These are phyloP conservation scores for Nakazawaea pomicola DNA, from an alignment of 805 yeast genomes.

Conservation along the genomic window DNA sequence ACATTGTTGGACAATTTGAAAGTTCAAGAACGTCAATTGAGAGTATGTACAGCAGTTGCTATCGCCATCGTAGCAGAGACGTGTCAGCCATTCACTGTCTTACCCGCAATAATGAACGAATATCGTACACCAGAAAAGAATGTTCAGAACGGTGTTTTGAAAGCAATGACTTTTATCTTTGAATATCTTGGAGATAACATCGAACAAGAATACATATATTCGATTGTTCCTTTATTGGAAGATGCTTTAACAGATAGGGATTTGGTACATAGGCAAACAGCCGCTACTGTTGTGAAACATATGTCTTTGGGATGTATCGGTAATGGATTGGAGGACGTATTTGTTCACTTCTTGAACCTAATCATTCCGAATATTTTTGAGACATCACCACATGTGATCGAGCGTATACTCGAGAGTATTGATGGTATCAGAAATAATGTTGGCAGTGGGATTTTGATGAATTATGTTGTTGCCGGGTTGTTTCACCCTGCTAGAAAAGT, in stretches of 20 bases:
- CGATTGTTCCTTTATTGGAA: slow-evolving; percentile 72
- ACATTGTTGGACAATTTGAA: slow-evolving; percentile 77
- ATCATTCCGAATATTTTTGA: slow-evolving; percentile 87
- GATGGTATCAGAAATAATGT: slow-evolving; percentile 66
- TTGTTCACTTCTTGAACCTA: slow-evolving; percentile 76
- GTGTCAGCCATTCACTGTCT: slow-evolving; percentile 87
- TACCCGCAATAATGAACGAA: slow-evolving; percentile 95
- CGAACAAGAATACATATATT: slow-evolving; percentile 76
- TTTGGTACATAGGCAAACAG: slow-evolving; percentile 92
- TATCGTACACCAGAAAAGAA: slow-evolving; percentile 87
- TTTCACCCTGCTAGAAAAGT: slow-evolving; percentile 93
- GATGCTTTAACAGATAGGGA: slow-evolving; percentile 91
- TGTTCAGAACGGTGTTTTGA: slow-evolving; percentile 93
- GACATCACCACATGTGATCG: slow-evolving; percentile 92
- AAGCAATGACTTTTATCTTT: slow-evolving; percentile 85
- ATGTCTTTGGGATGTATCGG: slow-evolving; percentile 79
- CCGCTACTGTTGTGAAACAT: slow-evolving; percentile 80
- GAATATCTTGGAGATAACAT: slow-evolving; percentile 76
- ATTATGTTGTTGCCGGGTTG: slow-evolving; percentile 81
- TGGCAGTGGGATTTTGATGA: slow-evolving; percentile 71
- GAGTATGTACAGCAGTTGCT: slow-evolving; percentile 97
- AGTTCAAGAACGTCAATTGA: slow-evolving; percentile 92
- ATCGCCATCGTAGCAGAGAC: slow-evolving; percentile 94
- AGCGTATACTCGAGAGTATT: slow-evolving; percentile 73
- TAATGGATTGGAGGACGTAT: slow-evolving; percentile 70